Base-by-base conservation (phyloP, 2,329 filamentous ascomycete species). In the Penicillium sp. region DNA sequence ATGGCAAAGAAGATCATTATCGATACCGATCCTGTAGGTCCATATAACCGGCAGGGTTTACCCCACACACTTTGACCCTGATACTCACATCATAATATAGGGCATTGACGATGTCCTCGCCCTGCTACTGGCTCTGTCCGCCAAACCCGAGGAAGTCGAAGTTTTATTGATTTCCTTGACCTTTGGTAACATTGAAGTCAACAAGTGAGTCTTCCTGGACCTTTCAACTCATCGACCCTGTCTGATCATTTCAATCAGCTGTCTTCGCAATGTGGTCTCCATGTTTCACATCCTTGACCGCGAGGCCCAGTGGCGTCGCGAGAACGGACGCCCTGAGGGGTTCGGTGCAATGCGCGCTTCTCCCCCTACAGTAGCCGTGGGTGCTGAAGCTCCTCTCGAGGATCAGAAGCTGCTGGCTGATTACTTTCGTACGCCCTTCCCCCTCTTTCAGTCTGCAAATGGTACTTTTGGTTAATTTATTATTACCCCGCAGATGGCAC, bases 21-120 rank as follows among this genome's bases (percentile, higher is more conserved):
- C 67, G 94, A 99, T 71, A 97, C 93, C 2, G 94, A 97, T 71
- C 93, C 93, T 77, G 92, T 90, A 80, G 63, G 72, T 55, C 18
- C 5, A 37, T 18, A 37, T 37, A 16, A 5, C n/a, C n/a, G 29
- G 37, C 24, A 28, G 24, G 24, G 5, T 10, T 10, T 28, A 5
- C 24, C 24, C 24, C 24, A 28, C 24, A 28, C 24, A 10, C 5
- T 28, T 10, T 6, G 6, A 33, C 5, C 31, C 13, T 33, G 6
- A 5, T 31, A 28, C 42, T 58, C 16, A 37, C 13, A 19, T 43
- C 40, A 42, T 6, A 49, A 9, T 14, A 10, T 18, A 79, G 76
- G 92, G 93, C 59, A 89, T 94, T 64, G 94, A 99, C 76, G 94
- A 99, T 81, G 82, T 94, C 50, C 81, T 97, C 58, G 93, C 92